Conservation (phyloP, 495 filamentous ascomycete genomes). For the Trichocladium uniseriatum region DNA sequence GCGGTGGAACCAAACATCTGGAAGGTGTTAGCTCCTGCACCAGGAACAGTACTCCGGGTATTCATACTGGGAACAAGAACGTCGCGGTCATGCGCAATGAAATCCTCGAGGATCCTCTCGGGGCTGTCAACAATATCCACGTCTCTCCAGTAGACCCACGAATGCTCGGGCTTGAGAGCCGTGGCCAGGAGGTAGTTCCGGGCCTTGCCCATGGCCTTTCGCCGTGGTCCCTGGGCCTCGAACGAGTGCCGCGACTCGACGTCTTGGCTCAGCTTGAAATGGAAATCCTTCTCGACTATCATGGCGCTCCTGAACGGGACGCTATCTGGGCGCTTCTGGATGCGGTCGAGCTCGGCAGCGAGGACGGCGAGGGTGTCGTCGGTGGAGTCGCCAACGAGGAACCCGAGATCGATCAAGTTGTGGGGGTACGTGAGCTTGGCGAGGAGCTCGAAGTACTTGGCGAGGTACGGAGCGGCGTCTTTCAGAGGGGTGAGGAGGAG, state of each 20-base stretch:
- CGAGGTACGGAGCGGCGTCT: conserved; percentile 72
- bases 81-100: conserved; percentile 86
- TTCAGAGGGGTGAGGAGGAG: conserved; percentile 90
- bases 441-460: conserved; percentile 88
- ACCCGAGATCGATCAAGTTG: conserved; percentile 87
- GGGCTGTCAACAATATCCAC: conserved; percentile 93
- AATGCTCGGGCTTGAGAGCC: conserved; percentile 83
- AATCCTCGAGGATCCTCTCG: conserved; percentile 80
- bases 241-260: conserved; percentile 81
- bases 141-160: conserved; percentile 98
- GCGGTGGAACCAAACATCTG: conserved; percentile 97
- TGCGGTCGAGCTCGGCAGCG: conserved; percentile 70
- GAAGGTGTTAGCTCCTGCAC: conserved; percentile 21
- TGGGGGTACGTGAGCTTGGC: conserved; percentile 89
- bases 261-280: conserved; percentile 54
- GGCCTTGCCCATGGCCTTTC: conserved; percentile 82
- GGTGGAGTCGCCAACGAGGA: conserved; percentile 82
- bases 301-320: conserved; percentile 71
- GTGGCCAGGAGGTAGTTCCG: conserved; percentile 85
- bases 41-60: background rate
- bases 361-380: conserved; percentile 84
- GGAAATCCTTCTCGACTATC: conserved; percentile 88
- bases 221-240: conserved; percentile 76
- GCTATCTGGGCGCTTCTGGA: conserved; percentile 73
- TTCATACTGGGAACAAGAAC: conserved; percentile 88